A percentile compares a stretch with the other conserved stretches of the same genome.
Conservation (phyloP, 2,329 filamentous ascomycete species). For the Magnaporthiopsis incrustans region DNA sequence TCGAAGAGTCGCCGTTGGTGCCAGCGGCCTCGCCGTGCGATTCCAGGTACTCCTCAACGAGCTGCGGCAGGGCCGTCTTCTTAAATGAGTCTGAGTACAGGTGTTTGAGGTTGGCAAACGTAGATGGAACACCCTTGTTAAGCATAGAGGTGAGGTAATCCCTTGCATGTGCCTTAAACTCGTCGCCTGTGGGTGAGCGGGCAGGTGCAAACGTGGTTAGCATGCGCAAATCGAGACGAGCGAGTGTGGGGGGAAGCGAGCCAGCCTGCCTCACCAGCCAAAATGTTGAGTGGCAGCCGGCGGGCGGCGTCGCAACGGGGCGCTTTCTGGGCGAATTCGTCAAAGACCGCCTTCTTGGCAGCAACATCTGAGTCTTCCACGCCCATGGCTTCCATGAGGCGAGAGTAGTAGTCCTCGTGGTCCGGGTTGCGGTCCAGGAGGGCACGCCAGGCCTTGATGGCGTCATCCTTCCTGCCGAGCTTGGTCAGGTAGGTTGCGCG, state of each 20-base stretch:
- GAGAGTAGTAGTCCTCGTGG: slow-evolving; percentile 77
- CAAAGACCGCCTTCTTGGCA: slow-evolving; percentile 61
- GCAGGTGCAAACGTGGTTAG: not conserved
- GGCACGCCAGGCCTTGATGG: slow-evolving; percentile 69
- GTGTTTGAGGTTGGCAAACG: slow-evolving; percentile 93
- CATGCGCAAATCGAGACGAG: not conserved
- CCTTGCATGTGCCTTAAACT: slow-evolving; percentile 71
- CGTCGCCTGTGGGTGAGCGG: slow-evolving; percentile 48
- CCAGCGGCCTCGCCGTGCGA: slow-evolving; percentile 30
- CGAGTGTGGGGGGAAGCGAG: not conserved
- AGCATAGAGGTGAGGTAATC: slow-evolving; percentile 77
- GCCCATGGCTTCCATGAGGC: slow-evolving; percentile 60
- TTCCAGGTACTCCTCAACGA: slow-evolving; percentile 72
- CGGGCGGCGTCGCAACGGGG: slow-evolving; percentile 78
- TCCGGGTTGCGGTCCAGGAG: slow-evolving; percentile 84
- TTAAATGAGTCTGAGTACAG: slow-evolving; percentile 75
- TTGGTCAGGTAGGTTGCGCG: slow-evolving; percentile 77
- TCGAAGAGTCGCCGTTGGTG: slow-evolving; percentile 35
- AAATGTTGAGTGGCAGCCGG: slow-evolving; percentile 82
- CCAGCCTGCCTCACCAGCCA: slow-evolving; percentile 50
- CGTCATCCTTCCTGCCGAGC: slow-evolving; percentile 70
- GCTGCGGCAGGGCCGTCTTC: slow-evolving; percentile 62
- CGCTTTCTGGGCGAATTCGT: slow-evolving; percentile 72
- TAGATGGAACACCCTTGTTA: slow-evolving; percentile 86
- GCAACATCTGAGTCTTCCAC: slow-evolving; percentile 50